A percentile compares a stretch with the other conserved stretches of the same genome.
phyloP scores from a whole-genome alignment of 2,329 filamentous ascomycete species.

The Nemania abortiva region DNA sequence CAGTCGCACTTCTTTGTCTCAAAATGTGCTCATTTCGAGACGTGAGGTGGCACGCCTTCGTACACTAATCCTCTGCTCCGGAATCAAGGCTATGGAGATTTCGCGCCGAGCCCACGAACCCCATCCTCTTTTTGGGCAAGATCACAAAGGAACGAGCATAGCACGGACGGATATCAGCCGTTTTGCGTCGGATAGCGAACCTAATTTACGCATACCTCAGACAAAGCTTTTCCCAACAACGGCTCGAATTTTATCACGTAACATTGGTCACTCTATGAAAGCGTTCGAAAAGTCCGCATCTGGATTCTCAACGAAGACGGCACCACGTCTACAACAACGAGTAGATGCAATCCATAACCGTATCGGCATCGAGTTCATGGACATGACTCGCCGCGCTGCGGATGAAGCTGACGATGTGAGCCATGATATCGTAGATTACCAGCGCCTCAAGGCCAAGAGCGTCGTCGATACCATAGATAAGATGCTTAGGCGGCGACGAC shows the following conservation, averaged over 20 bases:
- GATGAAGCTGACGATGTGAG: constrained; percentile 85
- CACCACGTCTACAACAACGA: constrained; percentile 63
- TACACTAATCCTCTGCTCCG: constrained; percentile 82
- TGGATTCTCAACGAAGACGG: constrained; percentile 68
- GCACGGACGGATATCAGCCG: constrained; percentile 60
- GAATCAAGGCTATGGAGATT: constrained; percentile 91
- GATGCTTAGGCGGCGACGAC: constrained; percentile 75
- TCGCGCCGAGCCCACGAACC: constrained; percentile 70
- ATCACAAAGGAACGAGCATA: constrained; percentile 45
- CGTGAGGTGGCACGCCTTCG: constrained; percentile 85
- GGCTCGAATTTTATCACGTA: constrained; percentile 63
- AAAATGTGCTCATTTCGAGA: constrained; percentile 64
- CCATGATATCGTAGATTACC: constrained; percentile 79
- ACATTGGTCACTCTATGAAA: constrained; percentile 61
- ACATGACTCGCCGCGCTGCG: constrained; percentile 73
- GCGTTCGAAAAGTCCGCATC: constrained; percentile 71
- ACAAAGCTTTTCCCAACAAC: constrained; percentile 64
- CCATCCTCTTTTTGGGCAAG: constrained; percentile 53
- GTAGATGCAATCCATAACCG: constrained; percentile 62
- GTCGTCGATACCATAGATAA: constrained; percentile 83
- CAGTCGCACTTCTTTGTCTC: constrained; percentile 55
- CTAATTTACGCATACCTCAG: constrained; percentile 54
- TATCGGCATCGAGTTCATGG: constrained; percentile 66
- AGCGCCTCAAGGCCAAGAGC: constrained; percentile 83
- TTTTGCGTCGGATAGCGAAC: constrained; percentile 52